phyloP scores from a whole-genome alignment of 2,329 filamentous ascomycete genomes.

The Zalaria sp. region DNA sequence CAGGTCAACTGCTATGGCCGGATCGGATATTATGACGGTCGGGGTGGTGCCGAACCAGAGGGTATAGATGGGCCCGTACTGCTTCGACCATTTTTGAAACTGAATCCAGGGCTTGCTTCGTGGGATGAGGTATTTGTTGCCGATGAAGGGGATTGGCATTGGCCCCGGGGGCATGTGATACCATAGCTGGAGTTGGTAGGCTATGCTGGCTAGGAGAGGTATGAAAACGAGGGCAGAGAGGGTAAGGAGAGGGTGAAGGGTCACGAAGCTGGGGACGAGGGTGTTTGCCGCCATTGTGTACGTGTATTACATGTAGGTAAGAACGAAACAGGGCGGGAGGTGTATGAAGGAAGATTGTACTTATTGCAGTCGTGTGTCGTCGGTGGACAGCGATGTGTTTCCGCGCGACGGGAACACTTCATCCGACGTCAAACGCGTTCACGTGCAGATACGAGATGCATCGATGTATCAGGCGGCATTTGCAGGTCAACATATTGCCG shows the following conservation, averaged over 20 bases:
- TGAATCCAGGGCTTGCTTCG: constrained; percentile 22
- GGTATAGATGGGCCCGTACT: constrained; percentile 33
- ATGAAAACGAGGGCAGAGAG: constrained; percentile 9
- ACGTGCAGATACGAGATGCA: no score
- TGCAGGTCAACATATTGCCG: no score
- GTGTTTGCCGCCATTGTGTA: constrained; percentile 2
- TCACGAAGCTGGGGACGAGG: background rate
- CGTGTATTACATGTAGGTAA: no score
- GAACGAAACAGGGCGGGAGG: no score
- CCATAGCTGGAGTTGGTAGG: constrained; percentile 20
- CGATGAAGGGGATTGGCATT: constrained; percentile 30
- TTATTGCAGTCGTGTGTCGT: no score
- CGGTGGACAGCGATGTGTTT: no score
- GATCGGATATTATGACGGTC: constrained; percentile 31
- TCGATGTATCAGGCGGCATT: no score
- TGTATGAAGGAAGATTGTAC: no score
- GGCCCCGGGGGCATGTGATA: constrained; percentile 33
- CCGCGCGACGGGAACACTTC: no score
- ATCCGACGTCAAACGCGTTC: no score
- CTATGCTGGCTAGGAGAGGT: constrained; percentile 10
- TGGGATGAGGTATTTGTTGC: constrained; percentile 23
- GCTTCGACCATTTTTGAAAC: constrained; percentile 29
- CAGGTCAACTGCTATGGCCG: constrained; percentile 27
- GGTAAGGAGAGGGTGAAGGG: constrained; percentile 11
- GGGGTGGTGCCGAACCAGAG: constrained; percentile 34